Base-by-base conservation (phyloP, 805 yeast species). In the Candida odintsovae region DNA sequence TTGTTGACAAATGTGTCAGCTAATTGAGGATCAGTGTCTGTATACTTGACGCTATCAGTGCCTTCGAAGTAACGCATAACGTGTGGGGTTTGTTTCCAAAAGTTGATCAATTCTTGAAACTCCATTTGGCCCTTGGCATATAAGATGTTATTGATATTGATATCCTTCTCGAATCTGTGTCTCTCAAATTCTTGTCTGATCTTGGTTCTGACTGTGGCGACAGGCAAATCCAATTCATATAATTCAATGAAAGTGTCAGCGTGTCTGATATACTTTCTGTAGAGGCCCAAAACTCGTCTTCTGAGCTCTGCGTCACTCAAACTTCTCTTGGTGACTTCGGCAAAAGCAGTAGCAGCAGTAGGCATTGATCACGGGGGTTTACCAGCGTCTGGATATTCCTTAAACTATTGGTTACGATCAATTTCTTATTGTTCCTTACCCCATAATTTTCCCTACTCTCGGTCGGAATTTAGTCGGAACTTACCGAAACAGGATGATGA, bases 111-210 rank as follows among this genome's bases (percentile, higher is more conserved):
- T 63, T 87, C 95, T 69, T 87, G 96, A 68, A 81, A 88, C 65
- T 88, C 96, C 94, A 86, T 86, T 60, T 86, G 90, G 7, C 92
- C 95, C 70, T 86, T 85, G 70, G 86, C 80, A 55, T 79, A 78
- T 48, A 88, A 71, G 16, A 85, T 75, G 66, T 87, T 88, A 52
- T 76, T 73, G 40, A 83, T 77, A 29, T 78, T 78, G 54, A 83
- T 64, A 59, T 84, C 88, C 44, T 70, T 70, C 44, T 86, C 88
- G 61, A 72, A 87, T 61, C 95, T 75, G 61, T 87, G 76, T 70
- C 95, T 82, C 68, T 88, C 96, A 56, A 88, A 88, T 67, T 88
- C 94, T 67, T 87, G 94, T 75, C 96, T 81, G 54, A 88, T 76
- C 69, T 84, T 86, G 47, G 95, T 86, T 66, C 88, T 82, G 48